phyloP scores from a whole-genome alignment of 805 yeast genomes.

The Sungouiella blattae region DNA sequence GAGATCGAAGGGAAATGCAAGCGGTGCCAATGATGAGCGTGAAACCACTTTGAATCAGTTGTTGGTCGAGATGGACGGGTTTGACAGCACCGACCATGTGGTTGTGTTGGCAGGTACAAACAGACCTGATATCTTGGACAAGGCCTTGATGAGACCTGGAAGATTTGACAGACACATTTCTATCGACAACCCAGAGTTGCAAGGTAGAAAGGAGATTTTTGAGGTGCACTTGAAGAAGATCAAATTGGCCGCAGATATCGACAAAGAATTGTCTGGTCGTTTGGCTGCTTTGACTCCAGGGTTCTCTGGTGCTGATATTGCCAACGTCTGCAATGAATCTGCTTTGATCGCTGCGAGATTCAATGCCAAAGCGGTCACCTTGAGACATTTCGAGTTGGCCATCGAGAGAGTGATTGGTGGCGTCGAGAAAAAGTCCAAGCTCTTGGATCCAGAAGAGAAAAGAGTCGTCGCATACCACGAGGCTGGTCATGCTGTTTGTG shows the following conservation, averaged over 20 bases:
- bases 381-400: conserved; percentile 83
- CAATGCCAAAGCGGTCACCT: conserved; percentile 56
- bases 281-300: conserved; percentile 93
- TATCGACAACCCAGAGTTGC: conserved; percentile 83
- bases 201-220: conserved; percentile 85
- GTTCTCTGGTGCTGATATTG: conserved; percentile 94
- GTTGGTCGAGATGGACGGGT: conserved; percentile 95
- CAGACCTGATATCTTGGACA: conserved; percentile 85
- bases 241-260: conserved; percentile 46
- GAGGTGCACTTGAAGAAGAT: conserved; percentile 71
- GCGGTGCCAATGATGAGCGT: conserved; percentile 85
- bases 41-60: conserved; percentile 90
- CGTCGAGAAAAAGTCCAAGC: conserved; percentile 79
- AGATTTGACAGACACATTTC: conserved; percentile 88
- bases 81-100: conserved; percentile 81
- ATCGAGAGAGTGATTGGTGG: conserved; percentile 95
- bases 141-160: conserved; percentile 90
- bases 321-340: conserved; percentile 91
- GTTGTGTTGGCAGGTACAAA: conserved; percentile 95
- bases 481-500: conserved; percentile 96
- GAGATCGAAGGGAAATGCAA: conserved; percentile 62
- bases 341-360: conserved; percentile 89
- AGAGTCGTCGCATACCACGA: conserved; percentile 89
- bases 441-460: conserved; percentile 77
- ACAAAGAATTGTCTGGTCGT: conserved; percentile 66